Conservation (phyloP, 2,329 filamentous ascomycete species). For the Aspergillus neotritici region DNA sequence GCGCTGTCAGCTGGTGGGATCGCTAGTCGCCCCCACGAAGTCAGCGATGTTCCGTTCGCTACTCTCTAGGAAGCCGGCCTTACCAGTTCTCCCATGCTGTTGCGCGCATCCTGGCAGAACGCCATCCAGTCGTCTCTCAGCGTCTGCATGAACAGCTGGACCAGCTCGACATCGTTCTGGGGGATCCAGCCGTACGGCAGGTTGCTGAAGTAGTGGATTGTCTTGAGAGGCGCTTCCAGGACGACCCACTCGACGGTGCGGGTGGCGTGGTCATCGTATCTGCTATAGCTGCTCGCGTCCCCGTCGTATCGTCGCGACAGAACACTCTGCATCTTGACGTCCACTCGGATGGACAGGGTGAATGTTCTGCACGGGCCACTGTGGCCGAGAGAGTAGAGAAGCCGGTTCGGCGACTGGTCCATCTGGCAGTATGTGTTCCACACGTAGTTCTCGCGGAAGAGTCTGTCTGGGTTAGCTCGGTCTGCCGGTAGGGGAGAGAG, state of each 20-base stretch:
- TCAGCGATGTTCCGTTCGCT: background rate
- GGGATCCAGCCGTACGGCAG: constrained; percentile 12
- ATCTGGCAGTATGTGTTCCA: constrained; percentile 10
- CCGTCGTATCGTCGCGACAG: background rate
- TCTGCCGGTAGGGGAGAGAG: background rate
- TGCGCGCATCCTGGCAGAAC: constrained; percentile 10
- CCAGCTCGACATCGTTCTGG: constrained; percentile 10
- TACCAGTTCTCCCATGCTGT: constrained; percentile 9
- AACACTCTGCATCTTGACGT: constrained; percentile 1
- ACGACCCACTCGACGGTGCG: constrained; percentile 12
- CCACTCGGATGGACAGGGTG: constrained; percentile 9
- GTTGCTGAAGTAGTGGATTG: constrained; percentile 13
- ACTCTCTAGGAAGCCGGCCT: background rate
- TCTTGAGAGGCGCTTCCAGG: constrained; percentile 10
- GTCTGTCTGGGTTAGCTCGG: background rate
- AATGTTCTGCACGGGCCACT: constrained; percentile 13
- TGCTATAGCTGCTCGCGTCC: background rate
- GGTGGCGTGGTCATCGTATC: background rate
- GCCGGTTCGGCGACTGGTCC: constrained; percentile 8
- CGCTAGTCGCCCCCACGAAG: constrained; percentile 2
- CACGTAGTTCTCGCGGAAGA: constrained; percentile 10
- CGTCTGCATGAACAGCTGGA: constrained; percentile 11
- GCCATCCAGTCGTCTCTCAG: constrained; percentile 12
- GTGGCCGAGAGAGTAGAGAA: constrained; percentile 9
- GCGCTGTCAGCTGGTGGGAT: constrained; percentile 10